Conservation (phyloP, 2,329 filamentous ascomycete genomes). For the Domatiomyces globalis region DNA sequence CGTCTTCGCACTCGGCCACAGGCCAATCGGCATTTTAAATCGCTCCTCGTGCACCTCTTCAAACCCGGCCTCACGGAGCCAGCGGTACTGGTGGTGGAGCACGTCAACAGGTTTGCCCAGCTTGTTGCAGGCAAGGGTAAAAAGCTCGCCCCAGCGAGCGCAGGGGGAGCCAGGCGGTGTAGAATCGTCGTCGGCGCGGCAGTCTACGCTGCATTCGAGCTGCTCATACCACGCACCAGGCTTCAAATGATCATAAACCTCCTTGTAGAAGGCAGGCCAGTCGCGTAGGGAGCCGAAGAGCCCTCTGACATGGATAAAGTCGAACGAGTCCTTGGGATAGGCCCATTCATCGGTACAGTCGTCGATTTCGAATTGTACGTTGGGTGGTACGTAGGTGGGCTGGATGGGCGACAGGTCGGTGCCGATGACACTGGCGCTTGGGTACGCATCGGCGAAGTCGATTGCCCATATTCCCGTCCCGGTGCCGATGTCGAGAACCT, state of each 20-base stretch:
- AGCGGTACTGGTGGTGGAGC: slow-evolving; percentile 6
- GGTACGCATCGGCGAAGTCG: slow-evolving; percentile 23
- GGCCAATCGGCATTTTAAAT: slow-evolving; percentile 19
- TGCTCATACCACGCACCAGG: slow-evolving; percentile 32
- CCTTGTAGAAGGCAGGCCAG: slow-evolving; percentile 2
- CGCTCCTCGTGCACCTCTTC: slow-evolving; percentile 18
- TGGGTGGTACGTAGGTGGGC: slow-evolving; percentile 27
- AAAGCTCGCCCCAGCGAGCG: slow-evolving; percentile 16
- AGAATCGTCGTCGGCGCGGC: slow-evolving; percentile 3
- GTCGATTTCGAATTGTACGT: slow-evolving; percentile 23
- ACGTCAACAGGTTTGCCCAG: slow-evolving; percentile 20
- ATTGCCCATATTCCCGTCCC: slow-evolving; percentile 14
- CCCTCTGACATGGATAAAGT: slow-evolving; percentile 19
- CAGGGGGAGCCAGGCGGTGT: slow-evolving; percentile 6
- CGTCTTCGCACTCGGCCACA: slow-evolving; percentile 13
- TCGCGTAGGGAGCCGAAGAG: slow-evolving; percentile 2
- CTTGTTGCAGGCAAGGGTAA: slow-evolving; percentile 19
- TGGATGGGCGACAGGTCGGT: slow-evolving; percentile 38
- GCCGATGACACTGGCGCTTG: slow-evolving; percentile 30
- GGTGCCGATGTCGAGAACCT: slow-evolving; percentile 9
- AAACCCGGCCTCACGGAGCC: slow-evolving; percentile 19
- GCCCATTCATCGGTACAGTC: slow-evolving; percentile 24
- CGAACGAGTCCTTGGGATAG: slow-evolving; percentile 19
- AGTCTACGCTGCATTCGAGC: slow-evolving; percentile 2
- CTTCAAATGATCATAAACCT: slow-evolving; percentile 11